Evolutionary conservation across 495 filamentous ascomycete genomes (phyloP), one percentile per base, ranked within the genome.

Genomic region (Paragyromitra xinjiangensis): DNA sequence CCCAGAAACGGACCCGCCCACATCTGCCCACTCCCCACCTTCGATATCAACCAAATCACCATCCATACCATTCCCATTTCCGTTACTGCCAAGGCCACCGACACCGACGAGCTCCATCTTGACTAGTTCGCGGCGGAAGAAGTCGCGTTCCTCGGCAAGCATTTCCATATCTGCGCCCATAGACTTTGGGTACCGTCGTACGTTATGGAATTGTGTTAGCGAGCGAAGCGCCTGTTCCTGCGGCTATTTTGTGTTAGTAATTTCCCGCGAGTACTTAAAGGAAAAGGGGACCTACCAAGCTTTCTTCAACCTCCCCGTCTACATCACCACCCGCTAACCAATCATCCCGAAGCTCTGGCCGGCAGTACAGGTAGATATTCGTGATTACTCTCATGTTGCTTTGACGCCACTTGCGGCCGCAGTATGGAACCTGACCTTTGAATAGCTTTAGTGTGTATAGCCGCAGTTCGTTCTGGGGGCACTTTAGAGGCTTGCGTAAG

Each of bases 321-420:
- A 98, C 90, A 78, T 97, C 94, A 24, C 90, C 90, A 8, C 95
- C 96, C 0, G 92, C 91, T 0, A 99, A 86, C 96, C 96, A 99
- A 81, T 98, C 96, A 78, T 99, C 95, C 2, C 96, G 88, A 24
- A 99, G 88, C 82, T 98, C 94, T 0, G 95, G 95, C 2, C 92
- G 88, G 82, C 94, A 97, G 84, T 97, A 93, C 40, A 99, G 85
- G 80, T 97, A 99, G 2, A 98, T 92, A 22, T 94, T 94, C 0
- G 95, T 99, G 82, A 99, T 99, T 78, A 98, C 94, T 64, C 94
- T 91, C 95, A 99, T 99, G 83, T 99, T 98, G 68, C 90, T 90
- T 86, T 99, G 95, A 19, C 95, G 90, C 95, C 95, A 99, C 85
- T 99, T 99, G 14, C 95, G 90, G 22, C 95, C 95, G 83, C 95